Base-by-base conservation (phyloP, 768 basidiomycete species). In the Ephemerocybe angulata region DNA sequence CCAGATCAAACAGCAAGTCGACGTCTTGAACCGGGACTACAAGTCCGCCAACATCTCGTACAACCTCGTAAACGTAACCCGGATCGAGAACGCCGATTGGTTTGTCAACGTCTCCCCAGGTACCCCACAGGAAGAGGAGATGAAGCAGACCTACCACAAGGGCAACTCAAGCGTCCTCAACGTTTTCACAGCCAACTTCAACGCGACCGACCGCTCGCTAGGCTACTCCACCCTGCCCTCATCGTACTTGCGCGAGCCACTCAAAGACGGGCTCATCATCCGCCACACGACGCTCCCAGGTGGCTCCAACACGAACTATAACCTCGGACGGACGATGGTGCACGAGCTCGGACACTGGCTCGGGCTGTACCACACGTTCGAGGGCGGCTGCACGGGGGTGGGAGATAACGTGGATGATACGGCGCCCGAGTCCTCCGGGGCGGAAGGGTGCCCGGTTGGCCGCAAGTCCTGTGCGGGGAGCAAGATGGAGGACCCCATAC, bases 261-360 rank as follows among this genome's bases (percentile, higher is more conserved):
- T 60, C 10, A 67, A 74, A 44, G 80, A 82, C 55, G 80, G 80
- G n/a, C 72, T 79, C 29, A 74, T 75, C 12, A 60, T 75, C 17
- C 65, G 67, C 6, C 72, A 65, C 54, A 61, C 70, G 12, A 70
- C 72, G 21, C 57, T 76, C 4, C 75, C 75, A 12, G 70, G 74
- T 6, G 80, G 79, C 24, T 61, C 67, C 44, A 69, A 72, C 35
- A 37, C 53, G 11, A 66, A 72, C 62, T 80, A 76, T 58, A 73
- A 82, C 62, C 65, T 72, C 62, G 73, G 72, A 3, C 63, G 72
- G 57, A 82, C 78, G 2, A 59, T 77, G n/a, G 73, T 72, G 12
- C 80, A 81, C 61, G 79, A 82, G 61, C 70, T 71, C 8, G 76
- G 79, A 3, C 78, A 80, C 60, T 81, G 79, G 78, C 61, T 77